Conservation (phyloP, 2,329 filamentous ascomycete genomes). For the Penicillium capsulatum region DNA sequence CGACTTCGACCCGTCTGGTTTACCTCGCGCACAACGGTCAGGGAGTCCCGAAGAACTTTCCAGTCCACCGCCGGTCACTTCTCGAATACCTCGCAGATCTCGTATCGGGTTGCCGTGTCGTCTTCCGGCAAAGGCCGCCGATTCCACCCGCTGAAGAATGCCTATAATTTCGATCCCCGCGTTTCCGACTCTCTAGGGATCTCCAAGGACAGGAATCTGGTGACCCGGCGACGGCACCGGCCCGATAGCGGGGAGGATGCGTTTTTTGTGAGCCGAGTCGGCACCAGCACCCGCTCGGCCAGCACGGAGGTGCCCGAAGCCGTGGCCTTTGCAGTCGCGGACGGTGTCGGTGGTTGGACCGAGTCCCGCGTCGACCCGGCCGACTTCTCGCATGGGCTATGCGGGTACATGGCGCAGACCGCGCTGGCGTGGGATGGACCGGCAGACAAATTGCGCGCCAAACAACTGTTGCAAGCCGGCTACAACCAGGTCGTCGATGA, state of each 20-base stretch:
- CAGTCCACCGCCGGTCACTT: constrained; percentile 28
- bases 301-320: constrained; percentile 54
- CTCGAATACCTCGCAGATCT: constrained; percentile 43
- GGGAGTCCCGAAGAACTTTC: constrained; percentile 21
- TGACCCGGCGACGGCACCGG: constrained; percentile 58
- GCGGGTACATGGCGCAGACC: constrained; percentile 82
- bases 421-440: constrained; percentile 56
- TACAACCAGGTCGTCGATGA: constrained; percentile 80
- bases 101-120: constrained; percentile 68
- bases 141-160: constrained; percentile 64
- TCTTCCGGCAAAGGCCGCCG: constrained; percentile 68
- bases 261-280: constrained; percentile 85
- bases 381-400: constrained; percentile 90
- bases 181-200: constrained; percentile 37
- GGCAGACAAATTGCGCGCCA: constrained; percentile 51
- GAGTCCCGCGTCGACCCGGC: constrained; percentile 90
- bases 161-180: constrained; percentile 66
- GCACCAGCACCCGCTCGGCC: constrained; percentile 37
- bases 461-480: constrained; percentile 71
- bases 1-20: neutral
- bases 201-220: constrained; percentile 40
- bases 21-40: neutral
- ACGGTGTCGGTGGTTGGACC: constrained; percentile 93
- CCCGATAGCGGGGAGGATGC: constrained; percentile 89
- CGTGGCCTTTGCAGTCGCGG: constrained; percentile 82